Conservation (phyloP, 257 asterid genomes). For the Nicotiana sylvestris region DNA sequence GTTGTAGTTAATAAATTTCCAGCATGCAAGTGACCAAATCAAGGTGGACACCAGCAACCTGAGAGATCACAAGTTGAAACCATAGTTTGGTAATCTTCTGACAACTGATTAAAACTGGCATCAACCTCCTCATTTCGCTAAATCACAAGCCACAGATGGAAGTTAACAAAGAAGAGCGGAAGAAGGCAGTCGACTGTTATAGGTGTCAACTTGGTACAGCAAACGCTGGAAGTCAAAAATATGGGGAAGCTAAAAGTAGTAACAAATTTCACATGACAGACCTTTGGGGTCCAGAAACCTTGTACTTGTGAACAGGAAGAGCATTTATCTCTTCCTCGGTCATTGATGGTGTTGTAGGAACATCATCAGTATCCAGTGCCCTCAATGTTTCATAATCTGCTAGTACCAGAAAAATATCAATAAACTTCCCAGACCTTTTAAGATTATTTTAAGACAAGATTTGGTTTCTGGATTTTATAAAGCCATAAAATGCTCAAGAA, state of each 20-base stretch:
- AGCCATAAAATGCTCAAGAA: conserved; percentile 1
- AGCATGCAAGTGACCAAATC: background rate
- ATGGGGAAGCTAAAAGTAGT: background rate
- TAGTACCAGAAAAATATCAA: conserved; percentile 14
- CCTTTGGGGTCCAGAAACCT: conserved; percentile 72
- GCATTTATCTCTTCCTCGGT: conserved; percentile 93
- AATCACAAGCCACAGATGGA: background rate
- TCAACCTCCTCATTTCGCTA: background rate
- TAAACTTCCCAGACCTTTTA: background rate
- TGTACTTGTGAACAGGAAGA: conserved; percentile 95
- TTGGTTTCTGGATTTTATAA: background rate
- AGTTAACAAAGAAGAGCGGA: background rate
- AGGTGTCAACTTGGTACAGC: background rate
- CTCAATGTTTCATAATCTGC: conserved; percentile 93
- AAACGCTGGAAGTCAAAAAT: background rate
- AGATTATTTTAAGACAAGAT: conserved; percentile 5
- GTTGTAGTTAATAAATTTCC: too few relatives aligned
- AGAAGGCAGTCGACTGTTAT: background rate
- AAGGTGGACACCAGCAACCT: background rate
- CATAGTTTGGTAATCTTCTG: background rate
- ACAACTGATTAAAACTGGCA: background rate
- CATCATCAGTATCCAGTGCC: conserved; percentile 88
- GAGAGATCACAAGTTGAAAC: background rate
- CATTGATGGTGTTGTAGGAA: conserved; percentile 79
- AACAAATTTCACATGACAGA: conserved; percentile 26